phyloP scores from a whole-genome alignment of 306 rosid genomes.

The Sicyos edulis region DNA sequence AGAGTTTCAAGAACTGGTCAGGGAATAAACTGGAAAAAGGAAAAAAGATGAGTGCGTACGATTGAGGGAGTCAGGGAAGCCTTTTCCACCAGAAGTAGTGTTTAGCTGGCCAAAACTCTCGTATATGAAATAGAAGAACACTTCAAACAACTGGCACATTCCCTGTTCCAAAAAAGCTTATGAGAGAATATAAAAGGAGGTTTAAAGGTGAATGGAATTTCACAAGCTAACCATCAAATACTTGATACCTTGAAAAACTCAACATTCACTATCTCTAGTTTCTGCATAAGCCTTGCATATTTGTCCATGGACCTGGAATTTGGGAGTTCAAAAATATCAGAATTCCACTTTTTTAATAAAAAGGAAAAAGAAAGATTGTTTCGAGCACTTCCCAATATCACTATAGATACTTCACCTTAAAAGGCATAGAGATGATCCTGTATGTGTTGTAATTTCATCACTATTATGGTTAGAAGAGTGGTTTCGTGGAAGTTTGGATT shows the following conservation, averaged over 20 bases:
- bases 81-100: slow-evolving; percentile 60
- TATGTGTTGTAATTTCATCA: slow-evolving; percentile 66
- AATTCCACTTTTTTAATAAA: background rate
- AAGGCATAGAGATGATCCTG: slow-evolving; percentile 90
- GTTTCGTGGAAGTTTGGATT: slow-evolving; percentile 41
- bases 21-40: slow-evolving; percentile 2
- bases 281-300: slow-evolving; percentile 97
- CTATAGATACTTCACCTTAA: slow-evolving; percentile 53
- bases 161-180: slow-evolving; percentile 74
- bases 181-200: slow-evolving; percentile 16
- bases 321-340: slow-evolving; percentile 28
- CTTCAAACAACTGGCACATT: slow-evolving; percentile 82
- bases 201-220: slow-evolving; percentile 14
- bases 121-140: slow-evolving; percentile 64
- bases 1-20: slow-evolving; percentile 10
- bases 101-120: slow-evolving; percentile 84
- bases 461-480: slow-evolving; percentile 39
- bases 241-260: slow-evolving; percentile 80
- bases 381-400: slow-evolving; percentile 14
- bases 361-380: background rate
- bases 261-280: slow-evolving; percentile 66
- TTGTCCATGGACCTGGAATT: slow-evolving; percentile 87
- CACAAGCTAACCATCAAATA: slow-evolving; percentile 25
- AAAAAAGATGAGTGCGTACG: slow-evolving; percentile 32
- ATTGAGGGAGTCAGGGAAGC: slow-evolving; percentile 50